Evolutionary conservation across 73 alveolate species (phyloP).

Genomic region (Blepharisma stoltei): DNA sequence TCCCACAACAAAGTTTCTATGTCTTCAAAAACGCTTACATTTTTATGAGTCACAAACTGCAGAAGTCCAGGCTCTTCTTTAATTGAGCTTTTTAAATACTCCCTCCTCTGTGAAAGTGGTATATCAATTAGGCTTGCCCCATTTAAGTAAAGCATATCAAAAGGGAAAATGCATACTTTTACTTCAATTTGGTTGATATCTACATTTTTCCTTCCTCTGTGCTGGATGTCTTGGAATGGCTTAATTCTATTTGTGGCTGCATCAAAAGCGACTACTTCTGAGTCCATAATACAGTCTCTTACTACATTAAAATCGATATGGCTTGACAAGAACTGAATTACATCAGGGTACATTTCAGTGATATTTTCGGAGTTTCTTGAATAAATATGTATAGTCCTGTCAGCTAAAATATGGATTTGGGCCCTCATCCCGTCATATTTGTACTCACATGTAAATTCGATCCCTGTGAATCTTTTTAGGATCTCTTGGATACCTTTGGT

Average conservation of each 20-base stretch:
- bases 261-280: slow-evolving; percentile 99
- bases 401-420: slow-evolving; percentile 83
- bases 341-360: slow-evolving; percentile 99
- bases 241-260: slow-evolving; percentile 78
- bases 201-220: slow-evolving; percentile 95
- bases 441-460: slow-evolving; percentile 97
- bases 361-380: slow-evolving; percentile 97
- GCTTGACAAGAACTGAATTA: slow-evolving; percentile 60
- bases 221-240: slow-evolving; percentile 88
- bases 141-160: slow-evolving; percentile 77
- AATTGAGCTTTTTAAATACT: slow-evolving; percentile 50
- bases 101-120: slow-evolving; percentile 73
- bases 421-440: slow-evolving; percentile 99
- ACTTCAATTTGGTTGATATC: slow-evolving; percentile 78
- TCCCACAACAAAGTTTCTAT: slow-evolving; percentile 86
- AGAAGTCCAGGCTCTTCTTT: slow-evolving; percentile 54
- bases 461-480: slow-evolving; percentile 83
- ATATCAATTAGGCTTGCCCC: slow-evolving; percentile 59
- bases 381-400: slow-evolving; percentile 67
- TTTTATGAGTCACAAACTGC: slow-evolving; percentile 80
- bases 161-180: slow-evolving; percentile 78
- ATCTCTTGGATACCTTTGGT: slow-evolving; percentile 90
- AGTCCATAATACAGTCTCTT: slow-evolving; percentile 90
- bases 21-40: slow-evolving; percentile 88
- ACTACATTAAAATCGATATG: slow-evolving; percentile 57